Evolutionary conservation across 257 asterid species (phyloP).

Genomic region (Nicotiana sylvestris): DNA sequence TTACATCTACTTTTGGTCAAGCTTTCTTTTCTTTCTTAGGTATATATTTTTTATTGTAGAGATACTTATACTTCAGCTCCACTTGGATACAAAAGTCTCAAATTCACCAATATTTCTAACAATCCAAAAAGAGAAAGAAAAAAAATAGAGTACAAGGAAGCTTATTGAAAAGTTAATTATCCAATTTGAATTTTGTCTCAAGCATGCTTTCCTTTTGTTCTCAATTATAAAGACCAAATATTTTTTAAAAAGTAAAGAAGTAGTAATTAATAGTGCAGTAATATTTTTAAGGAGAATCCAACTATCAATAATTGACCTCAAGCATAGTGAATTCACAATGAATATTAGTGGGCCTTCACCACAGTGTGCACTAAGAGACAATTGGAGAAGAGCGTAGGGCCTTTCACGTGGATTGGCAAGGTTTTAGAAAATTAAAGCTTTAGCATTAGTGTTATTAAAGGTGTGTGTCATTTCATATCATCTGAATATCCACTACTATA

Average conservation of each 20-base stretch:
- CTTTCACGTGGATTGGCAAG: slow-evolving; percentile 53
- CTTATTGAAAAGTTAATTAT: not conserved
- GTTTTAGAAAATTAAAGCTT: slow-evolving; percentile 20
- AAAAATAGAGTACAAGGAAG: not conserved
- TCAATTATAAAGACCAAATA: too few relatives aligned
- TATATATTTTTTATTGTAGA: not conserved
- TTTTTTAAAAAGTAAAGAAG: not conserved
- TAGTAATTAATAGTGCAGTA: not conserved
- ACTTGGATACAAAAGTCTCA: not conserved
- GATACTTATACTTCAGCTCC: not conserved
- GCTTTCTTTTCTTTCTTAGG: not conserved
- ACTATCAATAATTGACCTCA: slow-evolving; percentile 25
- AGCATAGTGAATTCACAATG: slow-evolving; percentile 31
- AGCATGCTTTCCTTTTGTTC: too few relatives aligned
- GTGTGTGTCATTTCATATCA: not conserved
- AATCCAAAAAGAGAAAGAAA: too few relatives aligned
- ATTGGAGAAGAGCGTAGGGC: slow-evolving; percentile 41
- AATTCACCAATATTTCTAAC: not conserved
- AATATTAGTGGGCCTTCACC: slow-evolving; percentile 34
- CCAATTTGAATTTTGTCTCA: too few relatives aligned
- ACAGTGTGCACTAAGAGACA: slow-evolving; percentile 29
- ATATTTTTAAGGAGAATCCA: not conserved
- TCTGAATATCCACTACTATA: slow-evolving; percentile 2
- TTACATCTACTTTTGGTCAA: not conserved
- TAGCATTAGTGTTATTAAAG: slow-evolving; percentile 11